These are phyloP conservation scores for Candida andamanensis DNA, from an alignment of 805 yeast genomes.

Conservation along the genomic window DNA sequence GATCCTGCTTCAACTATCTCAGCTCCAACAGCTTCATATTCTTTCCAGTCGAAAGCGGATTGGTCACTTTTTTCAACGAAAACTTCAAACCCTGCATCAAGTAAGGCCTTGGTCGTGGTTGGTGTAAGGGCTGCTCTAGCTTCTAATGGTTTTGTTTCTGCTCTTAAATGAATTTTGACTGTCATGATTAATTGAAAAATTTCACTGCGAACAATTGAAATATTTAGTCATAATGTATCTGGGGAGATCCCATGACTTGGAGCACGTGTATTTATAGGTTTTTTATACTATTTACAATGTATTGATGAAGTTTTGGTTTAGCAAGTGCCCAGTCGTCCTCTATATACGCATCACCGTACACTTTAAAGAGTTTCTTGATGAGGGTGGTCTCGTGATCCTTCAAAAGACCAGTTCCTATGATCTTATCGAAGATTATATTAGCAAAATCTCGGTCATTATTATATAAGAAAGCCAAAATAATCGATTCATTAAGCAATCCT, in stretches of 20 bases:
- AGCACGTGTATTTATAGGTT: too few species aligned
- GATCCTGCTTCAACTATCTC: slow-evolving; percentile 87
- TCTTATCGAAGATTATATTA: slow-evolving; percentile 8
- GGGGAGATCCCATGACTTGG: too few species aligned
- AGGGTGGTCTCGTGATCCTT: slow-evolving; percentile 31
- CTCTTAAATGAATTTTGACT: slow-evolving; percentile 83
- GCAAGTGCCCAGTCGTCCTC: slow-evolving; percentile 36
- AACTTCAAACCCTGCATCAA: slow-evolving; percentile 83
- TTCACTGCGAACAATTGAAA: too few species aligned
- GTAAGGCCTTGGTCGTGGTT: slow-evolving; percentile 72
- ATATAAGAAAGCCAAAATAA: slow-evolving; percentile 39
- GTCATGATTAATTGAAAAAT: slow-evolving; percentile 15
- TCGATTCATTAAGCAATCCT: slow-evolving; percentile 43
- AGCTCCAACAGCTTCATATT: slow-evolving; percentile 79
- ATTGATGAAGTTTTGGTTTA: slow-evolving; percentile 8
- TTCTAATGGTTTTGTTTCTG: slow-evolving; percentile 95
- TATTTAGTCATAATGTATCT: too few species aligned
- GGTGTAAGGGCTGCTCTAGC: slow-evolving; percentile 98
- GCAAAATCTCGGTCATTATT: slow-evolving; percentile 53
- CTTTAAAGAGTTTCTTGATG: slow-evolving; percentile 41
- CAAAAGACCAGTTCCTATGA: slow-evolving; percentile 3
- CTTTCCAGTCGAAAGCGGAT: slow-evolving; percentile 71
- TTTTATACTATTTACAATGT: slow-evolving; percentile 6
- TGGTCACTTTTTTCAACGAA: slow-evolving; percentile 85
- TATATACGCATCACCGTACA: slow-evolving; percentile 46